Evolutionary conservation across 495 filamentous ascomycete species (phyloP).

Genomic region (Sporormia fimetaria): DNA sequence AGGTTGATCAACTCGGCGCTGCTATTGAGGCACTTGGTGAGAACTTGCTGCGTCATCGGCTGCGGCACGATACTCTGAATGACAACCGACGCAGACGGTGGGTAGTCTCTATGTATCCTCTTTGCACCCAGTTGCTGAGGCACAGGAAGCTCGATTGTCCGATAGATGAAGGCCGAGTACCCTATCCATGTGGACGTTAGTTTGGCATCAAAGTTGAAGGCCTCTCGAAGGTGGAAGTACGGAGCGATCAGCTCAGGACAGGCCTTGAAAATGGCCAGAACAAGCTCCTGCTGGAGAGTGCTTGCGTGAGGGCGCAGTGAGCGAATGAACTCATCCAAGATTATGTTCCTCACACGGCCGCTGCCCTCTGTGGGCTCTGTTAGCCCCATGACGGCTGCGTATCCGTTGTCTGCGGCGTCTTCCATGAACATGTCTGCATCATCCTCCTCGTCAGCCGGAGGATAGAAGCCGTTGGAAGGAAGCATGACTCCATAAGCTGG

Average conservation of each 20-base stretch:
- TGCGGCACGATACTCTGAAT: conserved; percentile 82
- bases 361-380: conserved; percentile 37
- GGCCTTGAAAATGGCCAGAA: conserved; percentile 64
- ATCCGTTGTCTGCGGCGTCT: conserved; percentile 23
- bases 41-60: conserved; percentile 61
- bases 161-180: conserved; percentile 77
- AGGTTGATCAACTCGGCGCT: conserved; percentile 65
- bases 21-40: conserved; percentile 66
- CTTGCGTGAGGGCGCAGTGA: conserved; percentile 75
- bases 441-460: conserved; percentile 44
- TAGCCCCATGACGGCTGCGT: conserved; percentile 58
- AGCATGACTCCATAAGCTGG: conserved; percentile 57
- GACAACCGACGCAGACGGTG: conserved; percentile 62
- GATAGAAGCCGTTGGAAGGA: conserved; percentile 60
- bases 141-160: conserved; percentile 58
- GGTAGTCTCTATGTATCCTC: conserved; percentile 39
- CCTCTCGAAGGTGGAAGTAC: conserved; percentile 68
- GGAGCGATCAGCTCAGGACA: conserved; percentile 75
- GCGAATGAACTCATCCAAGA: conserved; percentile 62
- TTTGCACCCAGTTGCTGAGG: conserved; percentile 53
- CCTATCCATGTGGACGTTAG: conserved; percentile 87
- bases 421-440: conserved; percentile 35
- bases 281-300: conserved; percentile 65
- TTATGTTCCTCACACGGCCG: conserved; percentile 65
- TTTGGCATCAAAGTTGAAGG: conserved; percentile 84